Evolutionary conservation across 2,329 filamentous ascomycete genomes (phyloP).

Genomic region (Ophiostoma perfectum): DNA sequence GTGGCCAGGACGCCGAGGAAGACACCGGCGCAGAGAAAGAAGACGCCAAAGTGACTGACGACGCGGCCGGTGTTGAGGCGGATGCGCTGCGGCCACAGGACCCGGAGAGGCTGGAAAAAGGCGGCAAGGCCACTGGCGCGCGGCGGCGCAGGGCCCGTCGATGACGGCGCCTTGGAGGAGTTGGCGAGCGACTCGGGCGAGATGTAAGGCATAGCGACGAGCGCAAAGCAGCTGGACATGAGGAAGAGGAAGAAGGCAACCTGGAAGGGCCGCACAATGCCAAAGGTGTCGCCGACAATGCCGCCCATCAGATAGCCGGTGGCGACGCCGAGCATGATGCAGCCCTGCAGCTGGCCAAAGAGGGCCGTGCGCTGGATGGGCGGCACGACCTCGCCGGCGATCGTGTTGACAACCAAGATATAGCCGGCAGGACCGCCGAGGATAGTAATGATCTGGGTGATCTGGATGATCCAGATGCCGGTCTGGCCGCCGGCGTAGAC

Average conservation of each 20-base stretch:
- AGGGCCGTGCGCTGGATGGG: slow-evolving; percentile 56
- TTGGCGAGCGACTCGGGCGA: slow-evolving; percentile 35
- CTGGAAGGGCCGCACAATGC: slow-evolving; percentile 60
- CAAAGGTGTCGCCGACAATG: slow-evolving; percentile 56
- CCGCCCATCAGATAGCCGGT: slow-evolving; percentile 55
- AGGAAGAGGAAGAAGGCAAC: slow-evolving; percentile 56
- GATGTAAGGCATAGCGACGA: slow-evolving; percentile 46
- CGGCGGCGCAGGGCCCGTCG: slow-evolving; percentile 52
- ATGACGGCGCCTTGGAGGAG: slow-evolving; percentile 50
- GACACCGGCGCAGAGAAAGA: slow-evolving; percentile 60
- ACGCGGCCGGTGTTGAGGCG: slow-evolving; percentile 46
- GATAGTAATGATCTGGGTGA: slow-evolving; percentile 61
- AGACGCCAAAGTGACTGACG: slow-evolving; percentile 54
- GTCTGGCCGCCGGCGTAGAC: slow-evolving; percentile 54
- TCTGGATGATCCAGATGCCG: slow-evolving; percentile 65
- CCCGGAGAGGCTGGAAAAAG: slow-evolving; percentile 59
- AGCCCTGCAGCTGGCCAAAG: slow-evolving; percentile 61
- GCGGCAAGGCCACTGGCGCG: slow-evolving; percentile 39
- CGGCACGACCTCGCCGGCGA: slow-evolving; percentile 59
- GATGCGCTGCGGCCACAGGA: slow-evolving; percentile 55
- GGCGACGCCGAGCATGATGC: slow-evolving; percentile 61
- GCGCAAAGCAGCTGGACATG: slow-evolving; percentile 40
- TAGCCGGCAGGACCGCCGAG: slow-evolving; percentile 60
- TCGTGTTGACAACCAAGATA: slow-evolving; percentile 58
- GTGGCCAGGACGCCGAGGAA: slow-evolving; percentile 63